These are phyloP conservation scores for Beta macrorhiza DNA, from an alignment of 179 eudicot species.

Conservation along the genomic window DNA sequence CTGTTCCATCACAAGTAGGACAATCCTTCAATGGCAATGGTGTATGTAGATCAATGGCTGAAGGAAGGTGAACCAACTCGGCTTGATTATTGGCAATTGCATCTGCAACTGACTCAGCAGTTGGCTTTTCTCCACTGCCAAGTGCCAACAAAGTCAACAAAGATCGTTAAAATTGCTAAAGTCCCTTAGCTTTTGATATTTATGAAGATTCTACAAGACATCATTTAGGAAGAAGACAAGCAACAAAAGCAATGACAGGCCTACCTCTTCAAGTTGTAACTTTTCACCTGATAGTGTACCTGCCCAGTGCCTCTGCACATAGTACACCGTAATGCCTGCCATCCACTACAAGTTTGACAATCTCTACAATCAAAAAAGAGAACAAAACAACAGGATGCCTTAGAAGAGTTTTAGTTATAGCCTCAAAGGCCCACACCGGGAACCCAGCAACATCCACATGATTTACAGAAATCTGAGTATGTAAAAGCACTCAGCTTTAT, in stretches of 20 bases:
- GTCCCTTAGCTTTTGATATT: neutral
- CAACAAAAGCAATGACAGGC: constrained; percentile 14
- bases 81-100: constrained; percentile 86
- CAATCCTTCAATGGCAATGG: constrained; percentile 87
- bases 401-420: neutral
- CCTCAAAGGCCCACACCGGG: neutral
- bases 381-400: neutral
- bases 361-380: constrained; percentile 46
- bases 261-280: constrained; percentile 65
- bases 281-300: constrained; percentile 84
- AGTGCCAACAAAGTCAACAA: constrained; percentile 28
- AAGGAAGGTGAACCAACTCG: constrained; percentile 77
- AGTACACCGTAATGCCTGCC: constrained; percentile 89
- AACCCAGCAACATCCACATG: neutral
- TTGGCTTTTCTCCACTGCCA: constrained; percentile 82
- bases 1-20: constrained; percentile 83
- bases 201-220: neutral
- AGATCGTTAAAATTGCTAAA: constrained; percentile 14
- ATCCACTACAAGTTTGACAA: constrained; percentile 79
- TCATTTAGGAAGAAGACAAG: constrained; percentile 1
- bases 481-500: neutral
- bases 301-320: constrained; percentile 87
- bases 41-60: constrained; percentile 55
- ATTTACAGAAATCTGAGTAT: neutral
- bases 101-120: constrained; percentile 69